Percentiles rank a stretch among this genome's conserved stretches.
Conservation (phyloP, 768 basidiomycete genomes). For the Lactarius sp. region DNA sequence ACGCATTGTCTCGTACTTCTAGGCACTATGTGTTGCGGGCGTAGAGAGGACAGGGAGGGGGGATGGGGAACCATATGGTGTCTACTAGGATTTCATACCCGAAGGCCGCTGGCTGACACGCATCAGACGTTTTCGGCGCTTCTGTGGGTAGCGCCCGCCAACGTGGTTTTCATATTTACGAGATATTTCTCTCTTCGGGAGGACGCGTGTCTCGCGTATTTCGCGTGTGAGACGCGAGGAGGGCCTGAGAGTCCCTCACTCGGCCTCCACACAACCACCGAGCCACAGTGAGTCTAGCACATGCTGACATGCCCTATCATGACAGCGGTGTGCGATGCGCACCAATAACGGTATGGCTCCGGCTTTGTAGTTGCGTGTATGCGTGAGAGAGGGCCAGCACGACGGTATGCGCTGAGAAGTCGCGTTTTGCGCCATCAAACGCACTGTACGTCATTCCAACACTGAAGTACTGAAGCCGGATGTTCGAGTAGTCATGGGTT, state of each 20-base stretch:
- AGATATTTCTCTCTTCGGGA: neutral
- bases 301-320: neutral
- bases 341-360: neutral
- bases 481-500: neutral
- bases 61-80: neutral
- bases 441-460: slow-evolving; percentile 10
- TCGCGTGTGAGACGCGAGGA: neutral
- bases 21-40: neutral
- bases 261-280: neutral
- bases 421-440: neutral
- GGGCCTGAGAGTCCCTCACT: neutral
- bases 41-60: neutral
- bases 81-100: neutral
- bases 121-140: neutral
- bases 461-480: neutral
- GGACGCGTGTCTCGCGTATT: slow-evolving; percentile 10
- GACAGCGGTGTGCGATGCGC: neutral
- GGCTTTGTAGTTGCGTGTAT: no score
- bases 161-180: slow-evolving; percentile 20
- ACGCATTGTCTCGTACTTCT: neutral
- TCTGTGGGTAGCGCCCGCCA: slow-evolving; percentile 1
- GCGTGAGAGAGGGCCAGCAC: neutral
- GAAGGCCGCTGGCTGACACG: neutral
- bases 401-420: neutral
- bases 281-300: neutral